Evolutionary conservation across 345 rosid genomes (phyloP).

Genomic region (Sonneratia alba): DNA sequence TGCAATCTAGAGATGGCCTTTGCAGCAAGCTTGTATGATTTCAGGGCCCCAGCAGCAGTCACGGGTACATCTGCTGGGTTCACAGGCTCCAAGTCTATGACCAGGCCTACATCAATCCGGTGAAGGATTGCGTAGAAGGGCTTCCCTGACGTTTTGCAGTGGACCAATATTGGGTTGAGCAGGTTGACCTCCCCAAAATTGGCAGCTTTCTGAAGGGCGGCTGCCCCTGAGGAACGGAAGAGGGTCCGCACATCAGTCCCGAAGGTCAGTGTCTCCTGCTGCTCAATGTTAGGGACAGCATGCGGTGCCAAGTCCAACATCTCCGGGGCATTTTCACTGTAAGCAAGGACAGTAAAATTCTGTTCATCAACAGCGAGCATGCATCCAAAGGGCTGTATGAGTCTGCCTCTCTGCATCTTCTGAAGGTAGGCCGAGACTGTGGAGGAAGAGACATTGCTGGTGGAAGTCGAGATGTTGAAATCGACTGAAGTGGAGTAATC

Average conservation of each 20-base stretch:
- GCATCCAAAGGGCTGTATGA: constrained; percentile 77
- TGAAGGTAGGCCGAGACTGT: constrained; percentile 62
- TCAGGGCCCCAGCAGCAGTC: constrained; percentile 77
- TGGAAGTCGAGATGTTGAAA: constrained; percentile 41
- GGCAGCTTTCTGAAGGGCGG: constrained; percentile 64
- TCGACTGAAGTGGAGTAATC: constrained; percentile 64
- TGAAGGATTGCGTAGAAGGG: constrained; percentile 78
- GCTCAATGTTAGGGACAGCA: constrained; percentile 70
- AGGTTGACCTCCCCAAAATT: constrained; percentile 59
- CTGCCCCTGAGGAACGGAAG: constrained; percentile 45
- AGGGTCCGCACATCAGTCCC: constrained; percentile 59
- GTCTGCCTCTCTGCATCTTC: constrained; percentile 65
- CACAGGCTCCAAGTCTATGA: constrained; percentile 77
- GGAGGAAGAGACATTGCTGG: constrained; percentile 47
- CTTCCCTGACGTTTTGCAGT: constrained; percentile 53
- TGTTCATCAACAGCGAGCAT: constrained; percentile 61
- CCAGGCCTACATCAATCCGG: constrained; percentile 60
- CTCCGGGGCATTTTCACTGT: constrained; percentile 66
- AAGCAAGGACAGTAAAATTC: constrained; percentile 48
- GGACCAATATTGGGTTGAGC: constrained; percentile 61
- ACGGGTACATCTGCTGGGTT: constrained; percentile 69
- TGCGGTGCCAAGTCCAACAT: constrained; percentile 65
- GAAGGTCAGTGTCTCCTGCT: constrained; percentile 45
- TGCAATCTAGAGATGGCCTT: constrained; percentile 78
- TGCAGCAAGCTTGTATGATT: constrained; percentile 72